Conservation (phyloP, 768 basidiomycete genomes). For the Neoboletus subvelutipes region DNA sequence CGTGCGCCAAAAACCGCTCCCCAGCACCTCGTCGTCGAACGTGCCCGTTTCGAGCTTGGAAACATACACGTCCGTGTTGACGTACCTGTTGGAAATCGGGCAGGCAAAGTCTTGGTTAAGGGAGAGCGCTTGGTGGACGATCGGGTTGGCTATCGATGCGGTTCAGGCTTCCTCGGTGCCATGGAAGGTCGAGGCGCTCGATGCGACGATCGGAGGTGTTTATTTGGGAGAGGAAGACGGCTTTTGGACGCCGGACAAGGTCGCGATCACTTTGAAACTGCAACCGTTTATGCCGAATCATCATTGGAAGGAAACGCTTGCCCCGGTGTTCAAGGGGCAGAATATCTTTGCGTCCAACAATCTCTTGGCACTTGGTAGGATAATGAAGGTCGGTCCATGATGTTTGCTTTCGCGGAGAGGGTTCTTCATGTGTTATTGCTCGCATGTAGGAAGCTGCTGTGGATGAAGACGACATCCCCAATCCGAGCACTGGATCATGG, state of each 20-base stretch:
- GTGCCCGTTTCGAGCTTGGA: conserved; percentile 55
- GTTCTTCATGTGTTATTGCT: conserved; percentile 9
- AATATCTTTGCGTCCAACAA: conserved; percentile 72
- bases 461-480: conserved; percentile 54
- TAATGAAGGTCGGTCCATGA: conserved; percentile 66
- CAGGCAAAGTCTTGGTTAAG: conserved; percentile 87
- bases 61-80: conserved; percentile 58
- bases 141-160: conserved; percentile 62
- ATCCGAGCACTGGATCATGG: conserved; percentile 62
- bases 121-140: conserved; percentile 88
- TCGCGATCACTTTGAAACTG: conserved; percentile 74
- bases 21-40: conserved; percentile 51
- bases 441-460: conserved; percentile 51
- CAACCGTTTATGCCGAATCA: conserved; percentile 58
- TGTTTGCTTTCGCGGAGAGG: background rate
- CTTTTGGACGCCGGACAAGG: conserved; percentile 84
- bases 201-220: conserved; percentile 47
- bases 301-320: conserved; percentile 64
- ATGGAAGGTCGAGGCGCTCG: conserved; percentile 71
- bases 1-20: conserved; percentile 56
- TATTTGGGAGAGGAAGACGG: conserved; percentile 35
- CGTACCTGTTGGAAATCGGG: conserved; percentile 64
- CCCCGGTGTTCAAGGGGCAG: conserved; percentile 74
- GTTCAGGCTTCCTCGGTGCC: conserved; percentile 55
- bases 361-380: conserved; percentile 65